These are phyloP conservation scores for Trichoderma sp. DNA, from an alignment of 2,329 filamentous ascomycete genomes.

Conservation along the genomic window DNA sequence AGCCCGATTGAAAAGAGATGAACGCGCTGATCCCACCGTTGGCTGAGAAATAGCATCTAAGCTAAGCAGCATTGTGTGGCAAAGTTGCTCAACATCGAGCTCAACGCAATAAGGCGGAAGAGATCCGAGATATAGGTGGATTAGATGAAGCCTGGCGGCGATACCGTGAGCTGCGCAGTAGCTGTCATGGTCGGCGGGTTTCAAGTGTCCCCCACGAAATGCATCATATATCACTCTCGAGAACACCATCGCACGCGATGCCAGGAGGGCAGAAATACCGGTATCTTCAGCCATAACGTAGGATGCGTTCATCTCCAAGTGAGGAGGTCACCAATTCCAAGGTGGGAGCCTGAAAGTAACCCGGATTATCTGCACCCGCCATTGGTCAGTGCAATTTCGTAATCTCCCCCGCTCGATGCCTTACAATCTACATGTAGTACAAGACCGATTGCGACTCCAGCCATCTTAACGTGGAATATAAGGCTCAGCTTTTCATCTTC, in stretches of 20 bases:
- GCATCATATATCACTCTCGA: background rate
- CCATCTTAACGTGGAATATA: too few relatives aligned
- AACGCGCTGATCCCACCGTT: background rate
- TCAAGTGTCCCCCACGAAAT: background rate
- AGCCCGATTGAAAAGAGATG: background rate
- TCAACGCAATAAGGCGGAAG: background rate
- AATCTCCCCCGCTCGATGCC: too few relatives aligned
- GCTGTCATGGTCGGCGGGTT: background rate
- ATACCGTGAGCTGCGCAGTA: background rate
- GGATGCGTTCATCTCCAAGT: background rate
- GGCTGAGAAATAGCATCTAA: background rate
- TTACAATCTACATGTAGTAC: too few relatives aligned
- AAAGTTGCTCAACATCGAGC: background rate
- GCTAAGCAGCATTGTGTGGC: background rate
- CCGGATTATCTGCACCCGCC: too few relatives aligned
- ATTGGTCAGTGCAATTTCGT: too few relatives aligned
- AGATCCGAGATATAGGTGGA: background rate
- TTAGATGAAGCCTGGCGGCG: background rate
- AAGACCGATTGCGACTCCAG: too few relatives aligned
- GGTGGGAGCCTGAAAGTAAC: too few relatives aligned
- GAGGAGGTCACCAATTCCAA: too few relatives aligned
- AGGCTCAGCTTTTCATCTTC: background rate
- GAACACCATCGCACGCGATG: background rate
- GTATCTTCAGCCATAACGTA: too few relatives aligned
- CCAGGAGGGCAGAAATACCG: background rate